phyloP scores from a whole-genome alignment of 2,329 filamentous ascomycete species.

The Penicillium sp. region DNA sequence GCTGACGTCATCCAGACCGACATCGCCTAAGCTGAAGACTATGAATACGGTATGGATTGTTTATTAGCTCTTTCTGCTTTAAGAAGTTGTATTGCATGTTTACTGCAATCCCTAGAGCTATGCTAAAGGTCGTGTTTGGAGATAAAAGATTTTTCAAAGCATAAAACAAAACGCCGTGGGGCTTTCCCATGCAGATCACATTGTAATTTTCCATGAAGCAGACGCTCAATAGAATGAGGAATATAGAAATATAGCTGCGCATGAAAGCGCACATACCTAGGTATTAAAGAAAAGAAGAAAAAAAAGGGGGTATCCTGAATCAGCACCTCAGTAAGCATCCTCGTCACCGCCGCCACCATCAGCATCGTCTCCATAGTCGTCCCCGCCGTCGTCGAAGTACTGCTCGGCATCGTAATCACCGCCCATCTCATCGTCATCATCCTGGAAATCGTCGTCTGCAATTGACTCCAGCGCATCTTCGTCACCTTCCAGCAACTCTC shows the following conservation, averaged over 20 bases:
- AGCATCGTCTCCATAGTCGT: conserved; percentile 52
- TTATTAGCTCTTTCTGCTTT: not conserved
- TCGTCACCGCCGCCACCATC: conserved; percentile 52
- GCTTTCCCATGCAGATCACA: conserved; percentile 10
- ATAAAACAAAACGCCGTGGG: not conserved
- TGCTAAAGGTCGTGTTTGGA: not conserved
- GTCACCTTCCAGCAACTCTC: conserved; percentile 33
- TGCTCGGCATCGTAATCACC: conserved; percentile 63
- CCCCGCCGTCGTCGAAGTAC: conserved; percentile 59
- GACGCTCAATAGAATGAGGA: conserved; percentile 30
- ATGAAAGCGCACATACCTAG: not conserved
- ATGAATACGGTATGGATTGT: not conserved
- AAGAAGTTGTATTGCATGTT: not conserved
- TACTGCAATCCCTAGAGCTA: not conserved
- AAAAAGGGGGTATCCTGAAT: conserved; percentile 28
- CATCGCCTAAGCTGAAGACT: conserved; percentile 3
- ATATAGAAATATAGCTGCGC: not conserved
- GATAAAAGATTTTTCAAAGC: not conserved
- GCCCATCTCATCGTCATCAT: conserved; percentile 55
- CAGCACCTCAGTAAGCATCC: conserved; percentile 35
- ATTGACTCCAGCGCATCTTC: conserved; percentile 52
- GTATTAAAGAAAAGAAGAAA: not conserved
- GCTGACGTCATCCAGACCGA: conserved; percentile 30
- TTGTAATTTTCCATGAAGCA: conserved; percentile 2
- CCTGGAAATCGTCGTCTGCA: conserved; percentile 57